Percentiles rank a stretch among this genome's conserved stretches.
phyloP scores from a whole-genome alignment of 352 stramenopile species.

The Globisporangium barbulae region DNA sequence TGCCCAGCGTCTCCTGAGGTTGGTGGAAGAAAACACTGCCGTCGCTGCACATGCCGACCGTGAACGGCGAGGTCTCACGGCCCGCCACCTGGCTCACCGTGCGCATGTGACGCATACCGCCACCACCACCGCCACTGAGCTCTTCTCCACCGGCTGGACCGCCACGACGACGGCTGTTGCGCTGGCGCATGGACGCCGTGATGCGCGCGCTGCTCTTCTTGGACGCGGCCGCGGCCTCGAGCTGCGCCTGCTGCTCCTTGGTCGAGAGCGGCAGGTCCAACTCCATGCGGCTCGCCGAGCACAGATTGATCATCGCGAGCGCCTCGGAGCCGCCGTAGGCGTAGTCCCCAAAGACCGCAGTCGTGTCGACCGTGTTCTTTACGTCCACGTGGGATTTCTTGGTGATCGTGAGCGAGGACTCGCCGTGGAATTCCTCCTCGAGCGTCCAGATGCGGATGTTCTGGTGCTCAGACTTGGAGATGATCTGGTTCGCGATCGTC shows the following conservation, averaged over 20 bases:
- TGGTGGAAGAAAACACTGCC: conserved; percentile 79
- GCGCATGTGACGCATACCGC: conserved; percentile 59
- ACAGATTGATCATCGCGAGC: conserved; percentile 63
- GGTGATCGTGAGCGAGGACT: conserved; percentile 25
- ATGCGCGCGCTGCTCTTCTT: conserved; percentile 29
- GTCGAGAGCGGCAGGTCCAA: conserved; percentile 63
- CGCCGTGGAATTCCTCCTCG: conserved; percentile 45
- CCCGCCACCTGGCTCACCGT: conserved; percentile 69
- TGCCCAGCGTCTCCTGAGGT: conserved; percentile 41
- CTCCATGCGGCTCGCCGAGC: conserved; percentile 55
- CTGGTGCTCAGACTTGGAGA: conserved; percentile 86
- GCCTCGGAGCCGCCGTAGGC: conserved; percentile 70
- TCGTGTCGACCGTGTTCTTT: conserved; percentile 69
- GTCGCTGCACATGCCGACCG: conserved; percentile 80
- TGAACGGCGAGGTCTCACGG: conserved; percentile 55
- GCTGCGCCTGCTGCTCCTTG: conserved; percentile 54
- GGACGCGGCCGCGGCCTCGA: conserved; percentile 18
- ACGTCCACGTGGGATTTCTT: conserved; percentile 75
- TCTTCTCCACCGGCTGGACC: conserved; percentile 31
- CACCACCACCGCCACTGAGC: conserved; percentile 12
- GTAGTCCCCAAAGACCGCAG: conserved; percentile 66
- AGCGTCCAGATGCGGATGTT: conserved; percentile 83
- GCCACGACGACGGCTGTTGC: conserved; percentile 45
- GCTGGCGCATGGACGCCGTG: conserved; percentile 32
- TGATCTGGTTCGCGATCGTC: conserved; percentile 48